Conservation (phyloP, 495 filamentous ascomycete species). For the Penicillium nucicola region DNA sequence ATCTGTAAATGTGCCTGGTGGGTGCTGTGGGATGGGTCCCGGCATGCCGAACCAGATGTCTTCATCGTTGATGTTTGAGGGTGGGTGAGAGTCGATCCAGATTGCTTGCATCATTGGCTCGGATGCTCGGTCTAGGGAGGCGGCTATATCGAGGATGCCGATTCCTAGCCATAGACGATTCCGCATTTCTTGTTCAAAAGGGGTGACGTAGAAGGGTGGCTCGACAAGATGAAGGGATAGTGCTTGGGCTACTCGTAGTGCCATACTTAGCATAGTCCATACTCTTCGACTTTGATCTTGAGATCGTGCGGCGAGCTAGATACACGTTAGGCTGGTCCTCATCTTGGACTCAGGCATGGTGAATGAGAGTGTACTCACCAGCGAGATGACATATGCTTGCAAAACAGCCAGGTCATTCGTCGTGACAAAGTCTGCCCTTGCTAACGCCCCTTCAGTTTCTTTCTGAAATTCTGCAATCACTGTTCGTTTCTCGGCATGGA, state of each 20-base stretch:
- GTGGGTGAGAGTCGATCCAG: conserved; percentile 26
- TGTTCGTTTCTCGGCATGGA: conserved; percentile 36
- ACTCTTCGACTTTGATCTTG: conserved; percentile 38
- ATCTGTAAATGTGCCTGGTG: conserved; percentile 28
- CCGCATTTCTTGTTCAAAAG: conserved; percentile 36
- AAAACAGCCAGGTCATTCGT: conserved; percentile 54
- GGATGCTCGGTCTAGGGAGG: conserved; percentile 32
- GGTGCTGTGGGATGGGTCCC: conserved; percentile 12
- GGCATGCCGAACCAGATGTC: conserved; percentile 30
- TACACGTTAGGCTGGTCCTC: conserved; percentile 6
- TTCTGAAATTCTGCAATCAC: conserved; percentile 46
- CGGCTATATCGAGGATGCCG: conserved; percentile 33
- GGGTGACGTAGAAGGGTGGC: conserved; percentile 30
- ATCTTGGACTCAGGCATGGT: neutral
- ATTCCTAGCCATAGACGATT: conserved; percentile 36
- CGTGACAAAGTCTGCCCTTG: conserved; percentile 48
- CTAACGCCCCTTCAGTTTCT: conserved; percentile 46
- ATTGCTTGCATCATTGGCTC: conserved; percentile 38
- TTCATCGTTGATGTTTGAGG: conserved; percentile 33
- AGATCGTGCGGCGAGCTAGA: conserved; percentile 41
- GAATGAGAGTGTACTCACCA: no score
- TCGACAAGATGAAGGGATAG: conserved; percentile 56
- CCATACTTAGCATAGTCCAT: conserved; percentile 65
- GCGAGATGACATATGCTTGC: conserved; percentile 55
- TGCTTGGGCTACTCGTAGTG: conserved; percentile 64